phyloP scores from a whole-genome alignment of 257 asterid genomes.

The Nicotiana tabacum region DNA sequence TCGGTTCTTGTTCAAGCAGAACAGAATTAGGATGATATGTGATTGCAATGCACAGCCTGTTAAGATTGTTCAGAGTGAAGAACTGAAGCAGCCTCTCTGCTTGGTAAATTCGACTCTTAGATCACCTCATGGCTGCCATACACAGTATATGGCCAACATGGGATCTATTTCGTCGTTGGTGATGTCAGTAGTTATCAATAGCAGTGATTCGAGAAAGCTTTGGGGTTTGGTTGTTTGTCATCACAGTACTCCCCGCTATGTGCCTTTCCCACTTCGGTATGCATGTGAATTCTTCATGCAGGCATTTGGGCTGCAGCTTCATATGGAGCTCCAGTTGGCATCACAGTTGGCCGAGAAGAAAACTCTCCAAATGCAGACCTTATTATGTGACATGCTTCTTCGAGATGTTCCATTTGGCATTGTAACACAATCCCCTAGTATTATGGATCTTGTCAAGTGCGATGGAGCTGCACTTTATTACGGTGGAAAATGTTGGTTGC shows the following conservation, averaged over 20 bases:
- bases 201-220: slow-evolving; percentile 33
- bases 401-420: slow-evolving; percentile 49
- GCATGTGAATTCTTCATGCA: slow-evolving; percentile 59
- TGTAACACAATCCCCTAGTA: slow-evolving; percentile 52
- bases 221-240: slow-evolving; percentile 78
- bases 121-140: slow-evolving; percentile 51
- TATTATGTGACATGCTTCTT: slow-evolving; percentile 60
- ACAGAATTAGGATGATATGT: slow-evolving; percentile 48
- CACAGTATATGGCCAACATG: slow-evolving; percentile 56
- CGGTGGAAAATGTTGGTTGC: slow-evolving; percentile 49
- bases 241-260: slow-evolving; percentile 44
- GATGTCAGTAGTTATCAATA: slow-evolving; percentile 39
- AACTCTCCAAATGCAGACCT: slow-evolving; percentile 41
- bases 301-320: slow-evolving; percentile 48
- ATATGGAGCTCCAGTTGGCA: slow-evolving; percentile 53
- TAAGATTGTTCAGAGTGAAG: slow-evolving; percentile 42
- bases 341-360: slow-evolving; percentile 49
- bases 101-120: slow-evolving; percentile 64
- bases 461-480: slow-evolving; percentile 62
- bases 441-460: slow-evolving; percentile 61
- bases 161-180: slow-evolving; percentile 53
- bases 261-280: slow-evolving; percentile 49
- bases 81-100: slow-evolving; percentile 42
- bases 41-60: slow-evolving; percentile 44
- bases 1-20: slow-evolving; percentile 55